These are phyloP conservation scores for Pythium phragmitis DNA, from an alignment of 352 stramenopile genomes.

Conservation along the genomic window DNA sequence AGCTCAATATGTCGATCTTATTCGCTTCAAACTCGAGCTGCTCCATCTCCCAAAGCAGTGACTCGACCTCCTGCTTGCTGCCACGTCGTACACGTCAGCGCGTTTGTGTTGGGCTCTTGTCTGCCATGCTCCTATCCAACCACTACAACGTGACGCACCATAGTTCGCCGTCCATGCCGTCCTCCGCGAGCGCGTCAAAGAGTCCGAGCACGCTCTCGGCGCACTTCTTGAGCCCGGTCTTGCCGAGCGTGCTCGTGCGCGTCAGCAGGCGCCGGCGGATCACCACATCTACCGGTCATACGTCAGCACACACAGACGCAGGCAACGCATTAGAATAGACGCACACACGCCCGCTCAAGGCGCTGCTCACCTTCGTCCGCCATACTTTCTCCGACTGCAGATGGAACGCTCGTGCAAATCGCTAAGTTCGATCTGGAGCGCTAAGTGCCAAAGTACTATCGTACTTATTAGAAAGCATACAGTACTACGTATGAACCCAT, in stretches of 20 bases:
- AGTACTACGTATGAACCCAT: slow-evolving; percentile 12
- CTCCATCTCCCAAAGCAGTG: slow-evolving; percentile 85
- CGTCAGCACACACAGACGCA: background rate
- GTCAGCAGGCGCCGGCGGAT: slow-evolving; percentile 78
- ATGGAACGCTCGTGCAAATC: background rate
- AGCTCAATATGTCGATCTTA: slow-evolving; percentile 80
- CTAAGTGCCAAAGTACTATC: background rate
- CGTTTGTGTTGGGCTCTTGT: background rate
- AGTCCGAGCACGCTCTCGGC: slow-evolving; percentile 69
- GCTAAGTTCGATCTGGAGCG: slow-evolving; percentile 4
- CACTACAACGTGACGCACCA: slow-evolving; percentile 30
- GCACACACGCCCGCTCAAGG: background rate
- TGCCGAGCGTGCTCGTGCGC: slow-evolving; percentile 75
- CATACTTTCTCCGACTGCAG: slow-evolving; percentile 24
- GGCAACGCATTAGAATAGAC: background rate
- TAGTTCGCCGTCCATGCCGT: slow-evolving; percentile 52
- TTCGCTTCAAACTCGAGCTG: slow-evolving; percentile 83
- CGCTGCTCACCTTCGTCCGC: slow-evolving; percentile 53
- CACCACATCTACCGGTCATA: slow-evolving; percentile 41
- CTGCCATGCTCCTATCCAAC: background rate
- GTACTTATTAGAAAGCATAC: slow-evolving; percentile 1
- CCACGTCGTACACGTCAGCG: background rate
- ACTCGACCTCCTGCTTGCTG: slow-evolving; percentile 69
- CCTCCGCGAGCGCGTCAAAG: slow-evolving; percentile 59
- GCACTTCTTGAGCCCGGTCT: slow-evolving; percentile 77